Evolutionary conservation across 768 basidiomycete genomes (phyloP).

Genomic region (Inosperma sp.): DNA sequence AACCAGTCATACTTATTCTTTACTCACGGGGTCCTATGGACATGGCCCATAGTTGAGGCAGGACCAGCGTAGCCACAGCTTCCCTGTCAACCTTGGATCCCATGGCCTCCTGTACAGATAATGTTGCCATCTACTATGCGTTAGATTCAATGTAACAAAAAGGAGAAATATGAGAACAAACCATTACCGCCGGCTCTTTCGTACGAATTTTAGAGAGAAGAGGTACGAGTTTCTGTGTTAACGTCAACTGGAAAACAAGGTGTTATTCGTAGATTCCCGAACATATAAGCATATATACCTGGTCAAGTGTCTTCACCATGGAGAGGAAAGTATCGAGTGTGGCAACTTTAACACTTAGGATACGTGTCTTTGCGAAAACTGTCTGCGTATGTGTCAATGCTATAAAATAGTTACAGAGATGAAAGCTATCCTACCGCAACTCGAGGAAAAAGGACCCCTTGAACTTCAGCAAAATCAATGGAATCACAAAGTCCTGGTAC

Average conservation of each 20-base stretch:
- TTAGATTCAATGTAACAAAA: neutral
- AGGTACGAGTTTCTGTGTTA: slow-evolving; percentile 95
- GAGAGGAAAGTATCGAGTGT: slow-evolving; percentile 77
- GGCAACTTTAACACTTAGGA: slow-evolving; percentile 87
- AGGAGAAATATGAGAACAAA: slow-evolving; percentile 28
- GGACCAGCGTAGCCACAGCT: slow-evolving; percentile 81
- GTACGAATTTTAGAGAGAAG: slow-evolving; percentile 92
- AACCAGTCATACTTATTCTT: neutral
- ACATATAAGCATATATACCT: slow-evolving; percentile 39
- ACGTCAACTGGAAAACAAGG: slow-evolving; percentile 44
- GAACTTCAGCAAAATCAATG: slow-evolving; percentile 93
- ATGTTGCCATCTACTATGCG: slow-evolving; percentile 66
- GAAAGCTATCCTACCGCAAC: slow-evolving; percentile 64
- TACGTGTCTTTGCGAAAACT: slow-evolving; percentile 88
- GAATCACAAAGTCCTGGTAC: slow-evolving; percentile 89
- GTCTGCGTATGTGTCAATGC: slow-evolving; percentile 42
- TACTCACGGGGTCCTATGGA: slow-evolving; percentile 87
- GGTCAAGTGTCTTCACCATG: slow-evolving; percentile 89
- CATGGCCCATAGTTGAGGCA: slow-evolving; percentile 96
- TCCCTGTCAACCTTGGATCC: slow-evolving; percentile 91
- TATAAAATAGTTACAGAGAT: neutral
- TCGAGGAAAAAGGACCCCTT: slow-evolving; percentile 82
- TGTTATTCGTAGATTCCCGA: neutral
- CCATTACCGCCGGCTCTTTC: slow-evolving; percentile 94
- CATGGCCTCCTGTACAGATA: slow-evolving; percentile 93